Percentiles rank a stretch among this genome's conserved stretches.
These are phyloP conservation scores for Mycosarcoma maydis DNA, from an alignment of 1,284 basidiomycete genomes.

Conservation along the genomic window DNA sequence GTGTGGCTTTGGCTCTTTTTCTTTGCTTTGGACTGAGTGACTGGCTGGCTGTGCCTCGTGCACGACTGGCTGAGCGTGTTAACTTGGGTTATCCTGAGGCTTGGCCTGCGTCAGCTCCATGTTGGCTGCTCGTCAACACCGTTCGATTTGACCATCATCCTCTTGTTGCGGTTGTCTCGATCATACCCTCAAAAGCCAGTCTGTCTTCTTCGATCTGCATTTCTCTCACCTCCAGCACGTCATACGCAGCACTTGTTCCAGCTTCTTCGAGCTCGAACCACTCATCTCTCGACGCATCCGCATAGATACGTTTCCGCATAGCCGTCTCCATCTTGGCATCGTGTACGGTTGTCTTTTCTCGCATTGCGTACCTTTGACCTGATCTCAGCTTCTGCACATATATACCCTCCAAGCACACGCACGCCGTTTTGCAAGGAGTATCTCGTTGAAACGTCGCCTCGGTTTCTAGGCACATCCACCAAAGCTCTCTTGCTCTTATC, in stretches of 20 bases:
- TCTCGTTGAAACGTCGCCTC: neutral
- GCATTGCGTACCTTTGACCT: neutral
- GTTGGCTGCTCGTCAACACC: neutral
- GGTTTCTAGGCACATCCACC: neutral
- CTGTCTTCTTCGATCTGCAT: too few species aligned
- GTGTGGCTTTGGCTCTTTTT: neutral
- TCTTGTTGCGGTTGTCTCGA: neutral
- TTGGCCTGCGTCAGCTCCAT: neutral
- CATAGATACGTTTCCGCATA: constrained; percentile 1
- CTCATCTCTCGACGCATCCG: constrained; percentile 2
- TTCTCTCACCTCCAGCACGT: neutral
- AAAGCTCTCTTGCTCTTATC: neutral
- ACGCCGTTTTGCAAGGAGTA: too few species aligned
- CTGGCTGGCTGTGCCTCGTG: constrained; percentile 5
- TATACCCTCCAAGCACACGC: constrained; percentile 5
- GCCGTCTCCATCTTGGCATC: neutral
- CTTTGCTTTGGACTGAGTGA: neutral
- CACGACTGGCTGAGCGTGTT: constrained; percentile 3
- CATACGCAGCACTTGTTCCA: neutral
- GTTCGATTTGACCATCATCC: neutral
- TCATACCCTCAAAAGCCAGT: neutral
- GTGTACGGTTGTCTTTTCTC: too few species aligned
- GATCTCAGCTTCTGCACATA: neutral
- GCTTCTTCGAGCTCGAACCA: neutral
- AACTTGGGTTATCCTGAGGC: neutral